Base-by-base conservation (phyloP, 345 rosid species). In the Eucalyptus albens region DNA sequence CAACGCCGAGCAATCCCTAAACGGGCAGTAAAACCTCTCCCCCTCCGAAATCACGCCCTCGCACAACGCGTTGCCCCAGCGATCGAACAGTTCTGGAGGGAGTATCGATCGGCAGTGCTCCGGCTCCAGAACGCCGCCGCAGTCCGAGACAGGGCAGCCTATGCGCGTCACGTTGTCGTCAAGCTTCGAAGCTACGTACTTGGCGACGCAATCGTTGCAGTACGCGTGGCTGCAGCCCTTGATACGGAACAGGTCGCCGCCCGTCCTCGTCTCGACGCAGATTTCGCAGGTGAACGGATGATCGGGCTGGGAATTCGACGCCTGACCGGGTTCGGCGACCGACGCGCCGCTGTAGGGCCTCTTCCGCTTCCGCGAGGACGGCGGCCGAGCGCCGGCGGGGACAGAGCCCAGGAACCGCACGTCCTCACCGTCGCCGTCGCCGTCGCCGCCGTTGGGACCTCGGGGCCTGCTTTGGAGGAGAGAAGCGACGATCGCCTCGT, bases 41-140 rank as follows among this genome's bases (percentile, higher is more conserved):
- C 91, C 59, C 67, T 90, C 90, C 65, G 89, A 69, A 72, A 96
- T 89, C 13, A 90, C 42, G 2, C 92, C 92, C 88, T 95, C 96
- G n/a, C 98, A 94, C 62, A 95, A 88, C 53, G 94, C 93, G 53
- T 53, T 53, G 22, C 97, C 94, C 96, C 94, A 94, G 60, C 93
- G 87, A 37, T 91, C 92, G 72, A 94, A 94, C 89, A 93, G 92
- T 59, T 91, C 93, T 45, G 51, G 22, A 12, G 94, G 94, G n/a
- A 94, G 91, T 40, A 94, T 92, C 7, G 86, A 29, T 56, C 91
- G 90, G 85, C 95, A 94, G 86, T 91, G 33, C 49, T 92, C 91
- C 4, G 92, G 93, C 65, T 95, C 94, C 42, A 95, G 53, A 4
- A 16, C n/a, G 3, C 93, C 95, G 31, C 22, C 15, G 45, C 95